Percentiles rank a stretch among this genome's conserved stretches.
phyloP scores from a whole-genome alignment of 2,329 filamentous ascomycete genomes.

The Xylariaceae sp. region DNA sequence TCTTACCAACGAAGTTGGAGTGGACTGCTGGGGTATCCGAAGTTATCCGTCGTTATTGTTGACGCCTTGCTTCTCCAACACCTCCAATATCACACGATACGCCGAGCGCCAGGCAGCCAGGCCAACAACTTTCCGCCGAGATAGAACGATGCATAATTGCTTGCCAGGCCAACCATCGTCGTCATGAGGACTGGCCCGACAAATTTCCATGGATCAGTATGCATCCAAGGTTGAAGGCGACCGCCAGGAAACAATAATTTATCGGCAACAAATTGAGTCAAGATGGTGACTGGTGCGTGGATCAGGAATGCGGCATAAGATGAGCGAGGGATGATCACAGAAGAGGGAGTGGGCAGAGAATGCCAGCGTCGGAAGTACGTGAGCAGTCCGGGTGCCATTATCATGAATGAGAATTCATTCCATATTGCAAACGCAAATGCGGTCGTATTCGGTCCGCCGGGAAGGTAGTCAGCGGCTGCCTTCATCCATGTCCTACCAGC shows the following conservation, averaged over 20 bases:
- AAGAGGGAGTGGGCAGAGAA: neutral
- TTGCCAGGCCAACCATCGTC: neutral
- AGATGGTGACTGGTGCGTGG: constrained; percentile 4
- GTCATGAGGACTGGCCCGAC: neutral
- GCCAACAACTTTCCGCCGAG: neutral
- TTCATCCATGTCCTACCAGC: neutral
- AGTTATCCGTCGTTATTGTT: no score
- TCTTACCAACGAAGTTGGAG: no score
- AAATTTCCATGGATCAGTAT: neutral
- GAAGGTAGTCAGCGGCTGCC: neutral
- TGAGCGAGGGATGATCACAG: neutral
- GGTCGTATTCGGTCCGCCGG: constrained; percentile 8
- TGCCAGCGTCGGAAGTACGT: constrained; percentile 2
- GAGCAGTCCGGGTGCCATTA: constrained; percentile 9
- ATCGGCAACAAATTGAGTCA: neutral
- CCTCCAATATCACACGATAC: neutral
- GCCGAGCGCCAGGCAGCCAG: neutral
- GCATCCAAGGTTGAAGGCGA: neutral
- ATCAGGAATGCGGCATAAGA: constrained; percentile 10
- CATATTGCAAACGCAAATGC: constrained; percentile 17
- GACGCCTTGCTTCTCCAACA: no score
- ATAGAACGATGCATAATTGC: constrained; percentile 1
- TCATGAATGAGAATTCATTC: constrained; percentile 19
- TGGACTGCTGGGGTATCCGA: no score
- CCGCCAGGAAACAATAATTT: neutral